Percentiles rank a stretch among this genome's conserved stretches.
Conservation (phyloP, 2,329 filamentous ascomycete genomes). For the Paraconiothyrium sp. region DNA sequence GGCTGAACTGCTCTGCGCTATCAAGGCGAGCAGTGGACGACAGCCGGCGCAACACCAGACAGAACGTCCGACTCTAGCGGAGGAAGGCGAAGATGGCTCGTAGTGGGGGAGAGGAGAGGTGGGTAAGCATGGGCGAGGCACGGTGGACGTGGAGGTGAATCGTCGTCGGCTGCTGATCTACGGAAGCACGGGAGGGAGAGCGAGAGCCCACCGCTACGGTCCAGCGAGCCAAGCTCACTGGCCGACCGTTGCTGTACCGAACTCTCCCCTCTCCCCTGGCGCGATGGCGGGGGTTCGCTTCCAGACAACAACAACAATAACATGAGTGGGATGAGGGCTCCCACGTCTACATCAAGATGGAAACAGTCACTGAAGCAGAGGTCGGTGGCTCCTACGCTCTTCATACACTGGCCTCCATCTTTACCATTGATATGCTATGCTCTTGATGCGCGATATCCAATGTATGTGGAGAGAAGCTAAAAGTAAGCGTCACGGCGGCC, state of each 20-base stretch:
- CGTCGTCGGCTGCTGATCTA: slow-evolving; percentile 21
- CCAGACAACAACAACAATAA: slow-evolving; percentile 8
- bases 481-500: slow-evolving; percentile 18
- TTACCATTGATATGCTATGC: background rate
- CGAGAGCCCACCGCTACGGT: slow-evolving; percentile 19
- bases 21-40: slow-evolving; percentile 17
- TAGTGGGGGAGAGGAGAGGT: slow-evolving; percentile 10
- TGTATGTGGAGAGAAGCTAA: slow-evolving; percentile 16
- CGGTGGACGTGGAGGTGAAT: slow-evolving; percentile 11
- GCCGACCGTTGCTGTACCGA: slow-evolving; percentile 25
- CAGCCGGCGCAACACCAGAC: slow-evolving; percentile 16
- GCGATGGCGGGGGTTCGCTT: slow-evolving; percentile 19
- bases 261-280: slow-evolving; percentile 21
- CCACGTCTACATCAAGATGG: background rate
- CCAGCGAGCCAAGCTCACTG: slow-evolving; percentile 14
- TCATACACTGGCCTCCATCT: background rate
- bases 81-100: background rate
- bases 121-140: slow-evolving; percentile 18
- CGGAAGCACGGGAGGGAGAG: slow-evolving; percentile 24
- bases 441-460: background rate
- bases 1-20: slow-evolving; percentile 29
- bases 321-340: background rate
- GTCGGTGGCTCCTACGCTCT: background rate
- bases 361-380: background rate
- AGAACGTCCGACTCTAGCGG: slow-evolving; percentile 1